Percentiles rank a stretch among this genome's conserved stretches.
Conservation (phyloP, 225 moss, liverwort and hornwort species). For the Polytrichum formosum region DNA sequence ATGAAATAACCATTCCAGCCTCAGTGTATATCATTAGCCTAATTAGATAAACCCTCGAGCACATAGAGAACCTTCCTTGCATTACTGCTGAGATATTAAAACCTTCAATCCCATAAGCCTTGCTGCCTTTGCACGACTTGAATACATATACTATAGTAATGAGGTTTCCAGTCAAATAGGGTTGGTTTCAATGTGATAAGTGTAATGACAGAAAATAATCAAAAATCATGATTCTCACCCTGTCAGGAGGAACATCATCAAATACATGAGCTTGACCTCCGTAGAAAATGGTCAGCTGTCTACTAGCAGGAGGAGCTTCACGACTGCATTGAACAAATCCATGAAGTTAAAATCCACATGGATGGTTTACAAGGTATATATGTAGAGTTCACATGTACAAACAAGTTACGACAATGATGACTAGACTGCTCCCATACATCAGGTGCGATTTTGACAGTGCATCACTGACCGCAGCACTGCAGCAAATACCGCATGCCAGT, state of each 20-base stretch:
- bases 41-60: neutral
- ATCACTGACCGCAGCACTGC: no score
- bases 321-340: slow-evolving; percentile 37
- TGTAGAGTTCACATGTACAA: no score
- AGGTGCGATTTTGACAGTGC: no score
- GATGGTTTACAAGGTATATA: no score
- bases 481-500: slow-evolving; percentile 1
- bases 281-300: slow-evolving; percentile 96
- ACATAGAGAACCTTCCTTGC: neutral
- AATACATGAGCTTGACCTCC: slow-evolving; percentile 98
- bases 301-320: slow-evolving; percentile 69
- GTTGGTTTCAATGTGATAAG: neutral
- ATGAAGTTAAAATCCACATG: no score
- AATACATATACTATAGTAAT: neutral
- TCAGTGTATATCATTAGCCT: neutral
- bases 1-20: slow-evolving; percentile 4
- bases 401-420: no score
- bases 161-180: neutral
- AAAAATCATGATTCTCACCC: slow-evolving; percentile 43
- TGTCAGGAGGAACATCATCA: slow-evolving; percentile 91
- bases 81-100: no score
- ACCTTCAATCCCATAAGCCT: neutral
- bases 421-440: no score
- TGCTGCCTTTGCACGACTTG: neutral
- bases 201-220: neutral